phyloP scores from a whole-genome alignment of 2,329 filamentous ascomycete genomes.

The Fusarium buharicum region DNA sequence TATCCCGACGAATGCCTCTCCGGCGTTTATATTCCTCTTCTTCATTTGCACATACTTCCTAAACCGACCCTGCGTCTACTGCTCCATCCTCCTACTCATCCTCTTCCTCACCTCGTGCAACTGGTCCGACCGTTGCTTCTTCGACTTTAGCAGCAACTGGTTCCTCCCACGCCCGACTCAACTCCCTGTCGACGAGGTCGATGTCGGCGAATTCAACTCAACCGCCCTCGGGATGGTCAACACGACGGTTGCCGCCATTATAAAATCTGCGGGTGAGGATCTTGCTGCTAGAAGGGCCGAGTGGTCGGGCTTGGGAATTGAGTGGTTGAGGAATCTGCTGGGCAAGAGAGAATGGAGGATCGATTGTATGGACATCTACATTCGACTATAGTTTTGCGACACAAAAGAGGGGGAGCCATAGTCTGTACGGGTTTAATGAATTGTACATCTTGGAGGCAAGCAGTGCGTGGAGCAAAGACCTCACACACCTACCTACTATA shows the following conservation, averaged over 20 bases:
- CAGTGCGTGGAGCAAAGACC: background rate
- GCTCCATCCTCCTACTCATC: conserved; percentile 92
- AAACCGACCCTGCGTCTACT: conserved; percentile 97
- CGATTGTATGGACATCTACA: conserved; percentile 88
- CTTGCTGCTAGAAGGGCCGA: conserved; percentile 65
- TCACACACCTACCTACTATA: background rate
- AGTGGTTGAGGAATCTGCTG: conserved; percentile 85
- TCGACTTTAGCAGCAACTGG: conserved; percentile 93
- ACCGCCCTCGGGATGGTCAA: conserved; percentile 69
- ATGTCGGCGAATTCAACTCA: conserved; percentile 55
- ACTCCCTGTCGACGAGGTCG: conserved; percentile 42
- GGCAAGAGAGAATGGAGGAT: conserved; percentile 89
- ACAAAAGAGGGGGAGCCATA: background rate
- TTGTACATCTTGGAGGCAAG: conserved; percentile 14
- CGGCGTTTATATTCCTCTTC: conserved; percentile 87
- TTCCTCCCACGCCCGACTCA: conserved; percentile 76
- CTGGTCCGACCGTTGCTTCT: conserved; percentile 91
- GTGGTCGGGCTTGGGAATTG: conserved; percentile 81
- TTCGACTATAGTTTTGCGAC: conserved; percentile 67
- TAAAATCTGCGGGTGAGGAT: conserved; percentile 73
- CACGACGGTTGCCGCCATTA: conserved; percentile 75
- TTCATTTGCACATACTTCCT: conserved; percentile 95
- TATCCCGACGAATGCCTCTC: conserved; percentile 86
- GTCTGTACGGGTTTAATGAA: conserved; percentile 7
- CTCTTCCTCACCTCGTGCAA: conserved; percentile 92